Evolutionary conservation across 768 basidiomycete genomes (phyloP).

Genomic region (Gautieria morchelliformis): DNA sequence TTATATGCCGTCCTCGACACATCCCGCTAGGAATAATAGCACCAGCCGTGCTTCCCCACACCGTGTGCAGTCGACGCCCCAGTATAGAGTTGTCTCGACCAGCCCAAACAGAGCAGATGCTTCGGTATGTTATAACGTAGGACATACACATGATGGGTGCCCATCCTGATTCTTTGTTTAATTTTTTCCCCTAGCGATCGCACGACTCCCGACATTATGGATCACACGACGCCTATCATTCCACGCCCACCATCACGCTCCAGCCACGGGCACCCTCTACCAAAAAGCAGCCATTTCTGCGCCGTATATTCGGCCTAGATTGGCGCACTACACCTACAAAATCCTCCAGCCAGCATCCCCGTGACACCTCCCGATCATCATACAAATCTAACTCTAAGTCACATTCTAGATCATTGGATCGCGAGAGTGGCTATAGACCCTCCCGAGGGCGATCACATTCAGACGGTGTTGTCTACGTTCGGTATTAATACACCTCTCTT

Average conservation of each 20-base stretch:
- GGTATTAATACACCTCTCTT: background rate
- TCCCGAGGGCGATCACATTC: background rate
- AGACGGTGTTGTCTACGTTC: conserved; percentile 5
- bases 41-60: background rate
- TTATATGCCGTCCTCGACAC: conserved; percentile 1
- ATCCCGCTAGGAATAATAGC: background rate
- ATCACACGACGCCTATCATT: conserved; percentile 1
- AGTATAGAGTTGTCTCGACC: background rate
- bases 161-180: background rate
- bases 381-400: conserved; percentile 3
- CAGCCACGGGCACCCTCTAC: background rate
- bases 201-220: background rate
- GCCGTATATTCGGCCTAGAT: conserved; percentile 2
- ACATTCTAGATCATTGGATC: conserved; percentile 6
- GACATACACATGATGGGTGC: background rate
- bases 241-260: conserved; percentile 5
- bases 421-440: background rate
- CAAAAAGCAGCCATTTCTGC: conserved; percentile 6
- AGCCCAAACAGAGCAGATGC: conserved; percentile 3
- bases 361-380: conserved; percentile 5
- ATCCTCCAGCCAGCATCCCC: background rate
- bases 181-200: background rate
- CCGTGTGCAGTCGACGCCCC: background rate
- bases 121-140: background rate
- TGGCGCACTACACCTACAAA: conserved; percentile 1